phyloP scores from a whole-genome alignment of 176 grass and related monocot species.

The Musa troglodytarum region DNA sequence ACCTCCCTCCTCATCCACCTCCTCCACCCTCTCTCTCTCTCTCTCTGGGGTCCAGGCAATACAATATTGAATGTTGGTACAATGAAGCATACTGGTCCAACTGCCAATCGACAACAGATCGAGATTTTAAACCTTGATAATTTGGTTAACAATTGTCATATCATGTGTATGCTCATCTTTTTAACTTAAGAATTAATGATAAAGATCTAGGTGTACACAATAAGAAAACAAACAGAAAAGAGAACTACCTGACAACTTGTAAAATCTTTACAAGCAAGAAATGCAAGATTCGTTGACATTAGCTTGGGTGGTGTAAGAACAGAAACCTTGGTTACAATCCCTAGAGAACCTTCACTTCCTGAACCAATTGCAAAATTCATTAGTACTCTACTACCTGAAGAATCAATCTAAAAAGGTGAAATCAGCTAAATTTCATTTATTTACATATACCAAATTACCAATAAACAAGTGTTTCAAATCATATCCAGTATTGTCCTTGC shows the following conservation, averaged over 20 bases:
- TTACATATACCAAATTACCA: slow-evolving; percentile 42
- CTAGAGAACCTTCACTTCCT: slow-evolving; percentile 96
- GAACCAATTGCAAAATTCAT: not conserved
- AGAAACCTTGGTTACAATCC: slow-evolving; percentile 82
- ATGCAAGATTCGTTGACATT: slow-evolving; percentile 72
- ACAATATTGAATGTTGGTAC: too few species aligned
- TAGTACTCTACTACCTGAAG: not conserved
- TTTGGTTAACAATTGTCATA: not conserved
- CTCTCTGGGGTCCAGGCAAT: too few species aligned
- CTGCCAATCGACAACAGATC: too few species aligned
- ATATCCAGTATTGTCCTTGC: slow-evolving; percentile 97
- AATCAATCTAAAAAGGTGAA: not conserved
- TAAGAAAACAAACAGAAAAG: not conserved
- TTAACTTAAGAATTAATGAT: not conserved
- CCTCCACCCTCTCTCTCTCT: too few species aligned
- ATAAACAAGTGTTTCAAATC: slow-evolving; percentile 96
- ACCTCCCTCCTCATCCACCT: too few species aligned
- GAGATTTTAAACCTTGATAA: too few species aligned
- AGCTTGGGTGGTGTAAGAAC: slow-evolving; percentile 85
- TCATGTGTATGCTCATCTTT: not conserved
- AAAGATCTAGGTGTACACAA: not conserved
- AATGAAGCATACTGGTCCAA: too few species aligned
- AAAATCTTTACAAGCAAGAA: slow-evolving; percentile 93
- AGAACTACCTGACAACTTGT: slow-evolving; percentile 64
- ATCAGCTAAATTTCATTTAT: slow-evolving; percentile 7